Base-by-base conservation (phyloP, 257 asterid genomes). In the Linderniella brevidens region DNA sequence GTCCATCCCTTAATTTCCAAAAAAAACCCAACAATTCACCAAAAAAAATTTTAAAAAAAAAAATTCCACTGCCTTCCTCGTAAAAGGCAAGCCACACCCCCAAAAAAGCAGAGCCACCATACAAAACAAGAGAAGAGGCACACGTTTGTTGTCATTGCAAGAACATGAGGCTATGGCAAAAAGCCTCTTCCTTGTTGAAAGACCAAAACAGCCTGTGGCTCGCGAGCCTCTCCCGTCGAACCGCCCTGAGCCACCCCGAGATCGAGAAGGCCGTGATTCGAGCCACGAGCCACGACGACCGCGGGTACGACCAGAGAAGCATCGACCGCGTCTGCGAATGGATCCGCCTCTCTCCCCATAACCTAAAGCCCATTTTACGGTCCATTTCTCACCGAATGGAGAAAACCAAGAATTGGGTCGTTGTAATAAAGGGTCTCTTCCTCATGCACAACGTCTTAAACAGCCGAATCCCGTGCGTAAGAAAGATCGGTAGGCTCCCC, bases 101-200 rank as follows among this genome's bases (percentile, higher is more conserved):
- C 32, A 25, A 25, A 25, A 25, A 25, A 25, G 6, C 3, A 25
- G 32, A 6, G 32, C 6, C 6, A 2, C 32, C 6, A 2, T 25
- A 25, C 32, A 6, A 25, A 25, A 25, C 32, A 25, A 25, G n/a
- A 25, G 32, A 25, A 25, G 32, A 25, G 32, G 32, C 32, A 25
- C 32, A 25, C 3, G 4, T 3, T 25, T 25, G 32, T 25, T 25
- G 32, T 6, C 3, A 25, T 2, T 2, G 13, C 12, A 8, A 38
- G 68, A 61, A 56, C 73, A 69, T 84, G 95, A 75, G 76, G 92
- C 85, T 80, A 13, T 84, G 92, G 96, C 60, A 50, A 38, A 80
- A 76, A 71, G 87, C 80, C 58, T 59, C 74, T 49, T 93, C 73
- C 37, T 64, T 51, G 9, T 37, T 76, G n/a, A 88, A 84, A 58